Base-by-base conservation (phyloP, 768 basidiomycete species). In the Stropharia rugosoannulata region DNA sequence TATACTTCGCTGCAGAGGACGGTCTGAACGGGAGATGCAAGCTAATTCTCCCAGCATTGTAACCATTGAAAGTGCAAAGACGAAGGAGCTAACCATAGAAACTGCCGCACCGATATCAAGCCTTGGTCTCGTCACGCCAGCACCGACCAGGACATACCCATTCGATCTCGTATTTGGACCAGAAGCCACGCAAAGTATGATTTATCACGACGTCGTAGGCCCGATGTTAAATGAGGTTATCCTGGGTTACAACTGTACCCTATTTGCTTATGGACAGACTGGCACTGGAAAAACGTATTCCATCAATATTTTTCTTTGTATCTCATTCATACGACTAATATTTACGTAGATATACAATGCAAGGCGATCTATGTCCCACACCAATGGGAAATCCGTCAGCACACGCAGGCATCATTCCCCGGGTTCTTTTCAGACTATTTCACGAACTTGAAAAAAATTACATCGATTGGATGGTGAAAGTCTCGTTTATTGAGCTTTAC, bases 211-310 rank as follows among this genome's bases (percentile, higher is more conserved):
- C 50, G 96, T 98, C 39, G 96, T 98, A 40, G 82, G 82, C 59
- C 94, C 94, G 0, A 90, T 98, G 82, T 76, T 99, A 49, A 86
- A 93, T 45, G 92, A 99, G 68, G 95, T 98, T n/a, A 73, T 98
- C 38, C 77, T 82, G 70, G 97, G 97, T 5, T 99, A 97, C 76
- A 98, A 98, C 66, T 98, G 96, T 67, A 96, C 93, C 0, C 77
- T 99, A 18, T 98, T 98, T 72, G 95, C 95, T 4, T 99, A 99
- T 67, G 97, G 97, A 1, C 97, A 98, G 70, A 98, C 97, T 0
- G 97, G 97, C 0, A 98, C 97, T 0, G 97, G 97, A 18, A 99
- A 99, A 76, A 98, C 97, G 93, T 97, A 68, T 63, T 92, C 76
- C 3, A 13, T 8, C 44, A 25, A n/a, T 40, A 49, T 16, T 55